A percentile compares a stretch with the other conserved stretches of the same genome.
Evolutionary conservation across 164 flowering plant genomes (phyloP).

Genomic region (Nymphaea thermarum): DNA sequence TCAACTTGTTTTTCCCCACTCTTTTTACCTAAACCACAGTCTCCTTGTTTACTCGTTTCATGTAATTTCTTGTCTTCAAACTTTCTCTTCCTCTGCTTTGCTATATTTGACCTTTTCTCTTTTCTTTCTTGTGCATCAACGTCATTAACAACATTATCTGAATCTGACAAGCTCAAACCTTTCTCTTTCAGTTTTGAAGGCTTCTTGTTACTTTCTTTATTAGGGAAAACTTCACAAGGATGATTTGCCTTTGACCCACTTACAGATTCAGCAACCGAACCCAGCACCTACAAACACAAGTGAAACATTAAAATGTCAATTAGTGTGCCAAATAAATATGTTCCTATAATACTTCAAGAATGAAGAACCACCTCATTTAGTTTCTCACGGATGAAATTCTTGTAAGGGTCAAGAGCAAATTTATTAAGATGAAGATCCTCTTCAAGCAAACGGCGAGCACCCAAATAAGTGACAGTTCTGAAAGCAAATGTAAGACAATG

Average conservation of each 20-base stretch:
- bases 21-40: constrained; percentile 23
- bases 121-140: constrained; percentile 37
- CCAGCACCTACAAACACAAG: constrained; percentile 28
- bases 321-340: too few species aligned
- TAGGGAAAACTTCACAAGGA: constrained; percentile 11
- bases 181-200: constrained; percentile 16
- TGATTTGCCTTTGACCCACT: constrained; percentile 19
- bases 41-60: constrained; percentile 28
- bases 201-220: constrained; percentile 10
- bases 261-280: constrained; percentile 21
- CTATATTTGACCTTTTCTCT: constrained; percentile 21
- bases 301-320: neutral
- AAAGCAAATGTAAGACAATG: neutral
- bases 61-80: constrained; percentile 22
- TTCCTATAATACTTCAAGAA: neutral
- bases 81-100: constrained; percentile 41
- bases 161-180: constrained; percentile 30
- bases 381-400: constrained; percentile 42
- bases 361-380: constrained; percentile 46
- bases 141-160: constrained; percentile 12
- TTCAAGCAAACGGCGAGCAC: constrained; percentile 74
- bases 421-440: constrained; percentile 75
- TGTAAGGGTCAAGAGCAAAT: constrained; percentile 54
- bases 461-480: constrained; percentile 57
- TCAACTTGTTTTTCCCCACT: constrained; percentile 32